Evolutionary conservation across 305 asterid genomes (phyloP).

Genomic region (Fraxinus angustifolia): DNA sequence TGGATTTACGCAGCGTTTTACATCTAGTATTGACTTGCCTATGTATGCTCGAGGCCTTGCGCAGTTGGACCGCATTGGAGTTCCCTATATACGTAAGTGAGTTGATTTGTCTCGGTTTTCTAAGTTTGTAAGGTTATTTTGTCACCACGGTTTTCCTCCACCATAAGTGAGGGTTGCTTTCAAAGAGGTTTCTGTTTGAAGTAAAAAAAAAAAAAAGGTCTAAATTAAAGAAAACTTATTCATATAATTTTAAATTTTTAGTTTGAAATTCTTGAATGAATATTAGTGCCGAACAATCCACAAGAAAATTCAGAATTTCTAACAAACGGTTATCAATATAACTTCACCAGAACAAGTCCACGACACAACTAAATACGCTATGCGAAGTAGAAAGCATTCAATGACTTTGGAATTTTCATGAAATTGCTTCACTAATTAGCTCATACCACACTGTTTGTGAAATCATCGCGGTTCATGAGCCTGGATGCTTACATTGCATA

Average conservation of each 20-base stretch:
- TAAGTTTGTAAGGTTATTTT: too few species aligned
- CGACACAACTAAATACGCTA: not conserved
- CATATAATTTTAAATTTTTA: not conserved
- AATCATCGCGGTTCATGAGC: not conserved
- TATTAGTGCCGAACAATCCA: not conserved
- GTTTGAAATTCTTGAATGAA: slow-evolving; percentile 6
- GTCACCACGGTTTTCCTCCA: too few species aligned
- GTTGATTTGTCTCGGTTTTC: too few species aligned
- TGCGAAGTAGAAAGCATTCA: not conserved
- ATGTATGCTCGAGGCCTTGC: too few species aligned
- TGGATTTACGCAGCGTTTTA: too few species aligned
- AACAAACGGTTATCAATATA: not conserved
- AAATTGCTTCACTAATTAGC: not conserved
- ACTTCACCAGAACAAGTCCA: not conserved
- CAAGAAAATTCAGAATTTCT: not conserved
- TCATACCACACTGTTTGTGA: not conserved
- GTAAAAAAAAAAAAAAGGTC: too few species aligned
- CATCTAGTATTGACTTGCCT: too few species aligned
- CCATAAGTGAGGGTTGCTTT: too few species aligned
- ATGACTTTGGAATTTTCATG: not conserved
- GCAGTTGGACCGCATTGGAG: too few species aligned
- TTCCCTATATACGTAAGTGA: too few species aligned
- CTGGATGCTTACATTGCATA: not conserved
- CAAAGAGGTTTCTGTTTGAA: too few species aligned
- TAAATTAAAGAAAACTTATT: not conserved